Conservation (phyloP, 2,329 filamentous ascomycete species). For the Monosporascus sp. region DNA sequence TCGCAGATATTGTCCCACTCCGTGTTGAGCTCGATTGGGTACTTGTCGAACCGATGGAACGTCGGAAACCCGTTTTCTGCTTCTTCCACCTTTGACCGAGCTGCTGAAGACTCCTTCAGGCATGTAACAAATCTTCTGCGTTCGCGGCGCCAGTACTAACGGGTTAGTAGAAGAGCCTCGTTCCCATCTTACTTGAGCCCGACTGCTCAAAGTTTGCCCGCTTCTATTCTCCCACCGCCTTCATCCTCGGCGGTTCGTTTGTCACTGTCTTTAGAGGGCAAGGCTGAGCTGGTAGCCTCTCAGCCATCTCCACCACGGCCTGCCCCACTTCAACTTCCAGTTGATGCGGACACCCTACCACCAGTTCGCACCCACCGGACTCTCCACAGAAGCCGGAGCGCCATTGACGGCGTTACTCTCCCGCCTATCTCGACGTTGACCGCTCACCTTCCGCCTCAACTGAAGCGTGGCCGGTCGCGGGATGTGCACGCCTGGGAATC, state of each 20-base stretch:
- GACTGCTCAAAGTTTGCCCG: slow-evolving; percentile 30
- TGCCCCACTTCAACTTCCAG: slow-evolving; percentile 44
- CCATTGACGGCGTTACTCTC: slow-evolving; percentile 53
- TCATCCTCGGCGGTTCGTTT: slow-evolving; percentile 62
- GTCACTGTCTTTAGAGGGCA: slow-evolving; percentile 81
- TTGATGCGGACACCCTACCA: slow-evolving; percentile 40
- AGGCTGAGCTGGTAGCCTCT: slow-evolving; percentile 75
- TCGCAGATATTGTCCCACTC: slow-evolving; percentile 29
- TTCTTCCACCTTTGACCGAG: slow-evolving; percentile 34
- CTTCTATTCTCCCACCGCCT: slow-evolving; percentile 29
- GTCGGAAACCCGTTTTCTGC: slow-evolving; percentile 46
- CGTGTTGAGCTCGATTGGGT: slow-evolving; percentile 41
- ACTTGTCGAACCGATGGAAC: slow-evolving; percentile 55
- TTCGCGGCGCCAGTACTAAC: slow-evolving; percentile 8
- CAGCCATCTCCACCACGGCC: slow-evolving; percentile 65
- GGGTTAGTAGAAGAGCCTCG: slow-evolving; percentile 33
- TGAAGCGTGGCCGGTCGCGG: slow-evolving; percentile 69
- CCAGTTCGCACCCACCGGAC: slow-evolving; percentile 43
- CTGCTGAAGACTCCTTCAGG: slow-evolving; percentile 40
- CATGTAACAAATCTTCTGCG: slow-evolving; percentile 24
- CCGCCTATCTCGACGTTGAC: slow-evolving; percentile 51
- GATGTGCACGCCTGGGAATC: slow-evolving; percentile 90
- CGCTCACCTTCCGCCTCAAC: slow-evolving; percentile 45
- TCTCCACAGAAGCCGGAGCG: slow-evolving; percentile 68
- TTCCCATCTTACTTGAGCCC: slow-evolving; percentile 39